Evolutionary conservation across 331 rosid species (phyloP).

Genomic region (Stylosanthes scabra): DNA sequence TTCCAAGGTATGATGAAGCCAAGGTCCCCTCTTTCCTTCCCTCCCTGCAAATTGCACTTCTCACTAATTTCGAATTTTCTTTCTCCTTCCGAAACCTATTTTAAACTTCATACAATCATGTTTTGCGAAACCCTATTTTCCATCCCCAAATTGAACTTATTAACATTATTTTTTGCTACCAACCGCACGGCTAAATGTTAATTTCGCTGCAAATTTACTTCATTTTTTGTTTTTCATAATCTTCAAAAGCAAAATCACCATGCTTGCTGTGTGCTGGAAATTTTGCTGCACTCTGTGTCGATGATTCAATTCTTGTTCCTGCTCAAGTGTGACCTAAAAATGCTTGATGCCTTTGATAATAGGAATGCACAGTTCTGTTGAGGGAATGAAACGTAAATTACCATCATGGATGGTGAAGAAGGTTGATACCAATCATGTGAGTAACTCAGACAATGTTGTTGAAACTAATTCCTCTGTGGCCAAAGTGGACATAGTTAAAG

Average conservation of each 20-base stretch:
- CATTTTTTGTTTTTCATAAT: slow-evolving; percentile 8
- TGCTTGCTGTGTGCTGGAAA: slow-evolving; percentile 9
- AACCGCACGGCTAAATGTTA: background rate
- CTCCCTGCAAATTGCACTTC: slow-evolving; percentile 1
- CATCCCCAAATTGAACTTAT: background rate
- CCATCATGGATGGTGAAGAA: slow-evolving; percentile 80
- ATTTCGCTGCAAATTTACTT: background rate
- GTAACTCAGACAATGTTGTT: slow-evolving; percentile 42
- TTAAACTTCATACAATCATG: background rate
- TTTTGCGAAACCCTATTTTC: slow-evolving; percentile 41
- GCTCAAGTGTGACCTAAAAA: slow-evolving; percentile 11
- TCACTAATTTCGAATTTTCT: background rate
- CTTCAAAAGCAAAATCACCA: background rate
- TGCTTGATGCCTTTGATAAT: slow-evolving; percentile 13
- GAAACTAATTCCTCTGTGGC: too few species aligned
- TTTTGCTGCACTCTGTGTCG: background rate
- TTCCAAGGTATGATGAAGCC: slow-evolving; percentile 25
- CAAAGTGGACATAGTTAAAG: too few species aligned
- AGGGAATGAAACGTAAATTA: slow-evolving; percentile 65
- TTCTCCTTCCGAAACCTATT: slow-evolving; percentile 7
- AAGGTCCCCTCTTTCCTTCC: slow-evolving; percentile 16
- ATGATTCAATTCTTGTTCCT: slow-evolving; percentile 15
- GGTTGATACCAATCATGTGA: slow-evolving; percentile 44
- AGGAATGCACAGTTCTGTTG: slow-evolving; percentile 46
- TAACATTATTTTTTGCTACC: background rate